Conservation (phyloP, 345 rosid genomes). For the Gossypium sturtianum region DNA sequence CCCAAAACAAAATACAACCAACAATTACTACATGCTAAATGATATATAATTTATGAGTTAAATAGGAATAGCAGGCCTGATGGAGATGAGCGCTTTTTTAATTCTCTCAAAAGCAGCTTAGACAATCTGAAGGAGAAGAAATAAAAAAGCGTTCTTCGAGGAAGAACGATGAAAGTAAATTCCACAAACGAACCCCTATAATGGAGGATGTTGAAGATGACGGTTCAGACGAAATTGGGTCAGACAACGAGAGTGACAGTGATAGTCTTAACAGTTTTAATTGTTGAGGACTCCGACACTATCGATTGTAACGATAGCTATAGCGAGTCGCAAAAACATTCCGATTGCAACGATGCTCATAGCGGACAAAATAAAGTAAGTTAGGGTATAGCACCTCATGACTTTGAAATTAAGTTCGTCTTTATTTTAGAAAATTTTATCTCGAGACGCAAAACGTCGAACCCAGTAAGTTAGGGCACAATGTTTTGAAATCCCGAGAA, state of each 20-base stretch:
- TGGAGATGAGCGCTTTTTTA: slow-evolving; percentile 55
- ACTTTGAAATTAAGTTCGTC: too few species aligned
- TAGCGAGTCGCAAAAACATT: slow-evolving; percentile 4
- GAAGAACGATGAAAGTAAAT: slow-evolving; percentile 15
- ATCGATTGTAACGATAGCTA: slow-evolving; percentile 1
- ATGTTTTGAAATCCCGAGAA: too few species aligned
- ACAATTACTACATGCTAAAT: not conserved
- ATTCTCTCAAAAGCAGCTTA: slow-evolving; percentile 37
- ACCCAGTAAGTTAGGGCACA: too few species aligned
- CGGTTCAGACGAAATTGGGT: slow-evolving; percentile 32
- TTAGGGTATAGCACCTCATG: too few species aligned
- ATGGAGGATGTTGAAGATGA: slow-evolving; percentile 32
- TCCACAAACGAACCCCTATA: slow-evolving; percentile 26
- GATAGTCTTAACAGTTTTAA: slow-evolving; percentile 49
- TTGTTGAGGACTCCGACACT: slow-evolving; percentile 35
- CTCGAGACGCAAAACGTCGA: too few species aligned
- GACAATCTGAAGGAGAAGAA: slow-evolving; percentile 22
- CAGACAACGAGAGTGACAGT: slow-evolving; percentile 45
- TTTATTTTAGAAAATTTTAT: too few species aligned
- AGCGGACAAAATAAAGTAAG: too few species aligned
- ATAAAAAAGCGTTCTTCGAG: slow-evolving; percentile 15
- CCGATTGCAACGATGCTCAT: slow-evolving; percentile 1
- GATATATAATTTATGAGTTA: slow-evolving; percentile 1
- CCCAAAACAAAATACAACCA: slow-evolving; percentile 7
- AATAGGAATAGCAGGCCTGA: slow-evolving; percentile 47